Evolutionary conservation across 352 stramenopile genomes (phyloP), one percentile per base, ranked within the genome.

Genomic region (Albugo laibachii): DNA sequence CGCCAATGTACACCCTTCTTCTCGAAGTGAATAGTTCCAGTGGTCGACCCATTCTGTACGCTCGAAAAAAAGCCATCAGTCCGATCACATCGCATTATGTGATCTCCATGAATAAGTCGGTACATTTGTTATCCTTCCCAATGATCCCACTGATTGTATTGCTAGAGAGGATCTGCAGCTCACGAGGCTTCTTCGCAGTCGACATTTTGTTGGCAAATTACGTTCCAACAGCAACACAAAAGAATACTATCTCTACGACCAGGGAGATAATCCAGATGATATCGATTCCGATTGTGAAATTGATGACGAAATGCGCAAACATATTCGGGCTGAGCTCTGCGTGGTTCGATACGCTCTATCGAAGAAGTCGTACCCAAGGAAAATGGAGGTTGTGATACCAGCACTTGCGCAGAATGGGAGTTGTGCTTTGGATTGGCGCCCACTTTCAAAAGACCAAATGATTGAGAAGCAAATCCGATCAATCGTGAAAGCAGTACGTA

Each of bases 181-280:
- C 35, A 72, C 73, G 19, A 69, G 80, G 38, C 72, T 68, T 57
- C 78, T 85, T 55, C 68, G 81, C 8, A 86, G 71, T 44, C 74
- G 88, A 43, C 75, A 89, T 49, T 93, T 86, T 57, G 63, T 93
- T 11, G 81, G 80, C 1, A 93, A 93, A 49, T 53, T 93, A 13
- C 74, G 76, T 6, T 83, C 74, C 5, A 84, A 71, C 13, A 81
- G 65, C 14, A 80, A 56, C 36, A 72, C 84, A 59, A 79, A 82
- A 66, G 80, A 93, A 48, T 93, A 91, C 36, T 68, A 57, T 45
- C 47, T 93, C 42, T 93, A 86, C 53, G 80, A 91, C 49, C 67
- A 83, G 53, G 78, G 78, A 36, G 69, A 81, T 54, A 92, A 88
- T 47, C 76, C 80, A 0, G 78, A 85, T 41, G 79, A 92, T 49